Conservation (phyloP, 2,329 filamentous ascomycete species). For the Penicillium griseofulvum region DNA sequence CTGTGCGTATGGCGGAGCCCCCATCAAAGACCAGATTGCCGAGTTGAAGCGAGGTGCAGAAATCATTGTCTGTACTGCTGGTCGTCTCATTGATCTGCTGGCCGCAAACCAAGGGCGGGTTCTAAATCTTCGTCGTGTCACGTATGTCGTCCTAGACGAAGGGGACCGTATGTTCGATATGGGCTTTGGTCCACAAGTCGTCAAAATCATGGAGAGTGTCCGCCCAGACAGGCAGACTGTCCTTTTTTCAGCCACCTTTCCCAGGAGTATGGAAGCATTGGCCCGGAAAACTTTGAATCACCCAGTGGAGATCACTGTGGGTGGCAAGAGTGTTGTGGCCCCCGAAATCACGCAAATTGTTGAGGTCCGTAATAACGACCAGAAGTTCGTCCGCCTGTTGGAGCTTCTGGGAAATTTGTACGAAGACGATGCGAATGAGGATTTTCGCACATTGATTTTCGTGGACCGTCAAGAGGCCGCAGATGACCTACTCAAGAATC, state of each 20-base stretch:
- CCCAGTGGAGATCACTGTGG: conserved; percentile 88
- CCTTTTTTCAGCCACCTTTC: conserved; percentile 94
- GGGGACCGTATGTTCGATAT: conserved; percentile 99
- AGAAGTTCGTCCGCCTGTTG: conserved; percentile 80
- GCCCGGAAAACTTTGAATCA: conserved; percentile 83
- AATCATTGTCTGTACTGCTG: conserved; percentile 91
- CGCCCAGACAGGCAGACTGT: conserved; percentile 91
- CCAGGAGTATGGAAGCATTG: conserved; percentile 83
- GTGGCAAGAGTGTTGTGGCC: conserved; percentile 70
- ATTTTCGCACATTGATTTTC: conserved; percentile 85
- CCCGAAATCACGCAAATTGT: conserved; percentile 85
- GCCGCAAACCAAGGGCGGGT: conserved; percentile 92
- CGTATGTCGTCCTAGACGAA: conserved; percentile 93
- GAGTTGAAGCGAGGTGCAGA: conserved; percentile 93
- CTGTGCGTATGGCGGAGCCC: conserved; percentile 90
- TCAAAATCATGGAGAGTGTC: conserved; percentile 91
- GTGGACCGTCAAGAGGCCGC: conserved; percentile 90
- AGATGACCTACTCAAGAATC: conserved; percentile 72
- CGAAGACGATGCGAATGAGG: conserved; percentile 69
- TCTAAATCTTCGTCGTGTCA: conserved; percentile 83
- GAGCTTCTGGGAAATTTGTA: conserved; percentile 86
- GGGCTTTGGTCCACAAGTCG: conserved; percentile 97
- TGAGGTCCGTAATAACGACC: conserved; percentile 76
- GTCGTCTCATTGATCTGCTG: conserved; percentile 91
- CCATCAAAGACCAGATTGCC: conserved; percentile 96